phyloP scores from a whole-genome alignment of 2,329 filamentous ascomycete genomes.

The Epichloe hybrida region DNA sequence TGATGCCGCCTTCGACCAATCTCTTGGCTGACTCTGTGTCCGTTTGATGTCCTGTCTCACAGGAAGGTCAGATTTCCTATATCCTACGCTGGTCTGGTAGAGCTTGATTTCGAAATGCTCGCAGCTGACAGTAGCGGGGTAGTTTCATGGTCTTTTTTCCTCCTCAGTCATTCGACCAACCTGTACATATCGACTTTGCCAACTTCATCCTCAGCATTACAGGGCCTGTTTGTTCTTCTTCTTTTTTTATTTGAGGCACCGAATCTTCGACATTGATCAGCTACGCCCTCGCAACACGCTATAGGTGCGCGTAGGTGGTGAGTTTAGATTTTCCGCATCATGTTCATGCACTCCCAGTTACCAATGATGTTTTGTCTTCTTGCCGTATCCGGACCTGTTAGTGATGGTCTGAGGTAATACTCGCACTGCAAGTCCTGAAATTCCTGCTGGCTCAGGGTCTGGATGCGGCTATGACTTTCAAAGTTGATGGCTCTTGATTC shows the following conservation, averaged over 20 bases:
- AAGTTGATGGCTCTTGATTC: background rate
- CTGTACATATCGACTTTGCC: background rate
- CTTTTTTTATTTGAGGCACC: background rate
- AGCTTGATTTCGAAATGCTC: background rate
- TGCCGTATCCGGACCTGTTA: too few relatives aligned
- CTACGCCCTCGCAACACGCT: background rate
- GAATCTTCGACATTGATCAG: background rate
- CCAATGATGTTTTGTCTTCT: background rate
- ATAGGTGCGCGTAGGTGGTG: background rate
- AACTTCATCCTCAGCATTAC: background rate
- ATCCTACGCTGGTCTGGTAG: background rate
- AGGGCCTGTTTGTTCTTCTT: background rate
- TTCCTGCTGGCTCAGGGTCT: background rate
- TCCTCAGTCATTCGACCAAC: background rate
- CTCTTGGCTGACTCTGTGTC: background rate
- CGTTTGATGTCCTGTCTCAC: background rate
- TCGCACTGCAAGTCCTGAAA: background rate
- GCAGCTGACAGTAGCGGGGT: conserved; percentile 1
- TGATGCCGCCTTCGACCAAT: background rate
- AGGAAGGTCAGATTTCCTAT: background rate
- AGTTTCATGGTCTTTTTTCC: background rate
- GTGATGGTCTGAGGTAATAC: background rate
- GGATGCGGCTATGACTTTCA: background rate
- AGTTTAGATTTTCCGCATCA: background rate
- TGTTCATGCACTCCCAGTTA: background rate